Conservation (phyloP, 495 filamentous ascomycete species). For the Aspergillus incahuasiensis region DNA sequence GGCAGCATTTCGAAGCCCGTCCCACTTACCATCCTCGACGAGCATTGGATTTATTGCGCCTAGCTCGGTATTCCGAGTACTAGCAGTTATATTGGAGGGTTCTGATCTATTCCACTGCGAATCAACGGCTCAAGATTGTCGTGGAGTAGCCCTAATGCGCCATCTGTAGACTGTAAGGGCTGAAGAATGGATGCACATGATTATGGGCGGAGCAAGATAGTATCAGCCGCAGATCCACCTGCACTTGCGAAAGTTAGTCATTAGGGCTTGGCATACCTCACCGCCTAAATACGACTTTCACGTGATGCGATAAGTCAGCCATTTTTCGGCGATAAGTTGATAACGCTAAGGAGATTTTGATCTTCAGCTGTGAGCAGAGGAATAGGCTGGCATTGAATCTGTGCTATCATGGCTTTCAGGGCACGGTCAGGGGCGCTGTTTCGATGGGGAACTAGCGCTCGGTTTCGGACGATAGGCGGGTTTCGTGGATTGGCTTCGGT, state of each 20-base stretch:
- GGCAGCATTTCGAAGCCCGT: constrained; percentile 13
- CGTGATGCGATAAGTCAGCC: constrained; percentile 2
- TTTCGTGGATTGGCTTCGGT: constrained; percentile 45
- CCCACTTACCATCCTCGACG: not conserved
- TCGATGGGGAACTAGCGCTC: constrained; percentile 28
- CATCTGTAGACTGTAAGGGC: no score
- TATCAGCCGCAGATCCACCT: no score
- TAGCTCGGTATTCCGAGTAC: not conserved
- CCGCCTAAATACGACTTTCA: not conserved
- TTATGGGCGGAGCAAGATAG: not conserved
- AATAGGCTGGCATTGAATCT: not conserved
- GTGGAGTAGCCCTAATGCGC: no score
- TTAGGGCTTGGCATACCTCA: not conserved
- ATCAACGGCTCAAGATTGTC: no score
- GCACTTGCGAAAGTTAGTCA: no score
- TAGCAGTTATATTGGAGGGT: not conserved
- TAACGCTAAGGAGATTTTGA: not conserved
- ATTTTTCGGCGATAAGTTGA: not conserved
- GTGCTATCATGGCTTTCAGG: constrained; percentile 34
- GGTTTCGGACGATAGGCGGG: constrained; percentile 18
- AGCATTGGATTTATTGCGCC: not conserved
- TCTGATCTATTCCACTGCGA: no score
- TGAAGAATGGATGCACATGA: not conserved
- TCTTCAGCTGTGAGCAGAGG: not conserved
- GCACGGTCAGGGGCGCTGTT: constrained; percentile 26